Conservation (phyloP, 768 basidiomycete species). For the Tulasnella calospora region DNA sequence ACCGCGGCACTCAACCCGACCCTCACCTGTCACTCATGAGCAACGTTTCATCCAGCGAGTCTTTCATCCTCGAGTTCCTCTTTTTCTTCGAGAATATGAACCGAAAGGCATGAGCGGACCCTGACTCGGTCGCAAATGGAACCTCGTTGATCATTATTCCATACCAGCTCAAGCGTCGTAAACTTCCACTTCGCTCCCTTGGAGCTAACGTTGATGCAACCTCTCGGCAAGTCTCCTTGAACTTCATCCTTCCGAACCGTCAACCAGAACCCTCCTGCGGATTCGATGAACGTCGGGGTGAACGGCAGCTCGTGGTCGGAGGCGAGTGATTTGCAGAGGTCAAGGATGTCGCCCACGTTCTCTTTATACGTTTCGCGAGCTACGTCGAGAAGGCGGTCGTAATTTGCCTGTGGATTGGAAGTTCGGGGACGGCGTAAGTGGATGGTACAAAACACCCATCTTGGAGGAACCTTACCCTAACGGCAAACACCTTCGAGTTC, state of each 20-base stretch:
- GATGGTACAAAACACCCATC: not conserved
- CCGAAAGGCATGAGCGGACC: no score
- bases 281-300: constrained; percentile 59
- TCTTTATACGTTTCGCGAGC: constrained; percentile 94
- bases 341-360: constrained; percentile 81
- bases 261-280: constrained; percentile 65
- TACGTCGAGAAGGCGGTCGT: constrained; percentile 82
- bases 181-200: constrained; percentile 71
- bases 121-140: no score
- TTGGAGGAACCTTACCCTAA: constrained; percentile 50
- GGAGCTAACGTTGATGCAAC: constrained; percentile 61
- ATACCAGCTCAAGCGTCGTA: constrained; percentile 77
- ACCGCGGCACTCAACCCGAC: not conserved
- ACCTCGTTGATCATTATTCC: no score
- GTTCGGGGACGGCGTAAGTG: no score
- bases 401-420: constrained; percentile 53
- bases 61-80: constrained; percentile 82
- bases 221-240: constrained; percentile 56
- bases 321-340: constrained; percentile 54
- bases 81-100: constrained; percentile 55
- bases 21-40: constrained; percentile 72
- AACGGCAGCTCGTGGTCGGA: constrained; percentile 63
- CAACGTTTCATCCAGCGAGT: constrained; percentile 84
- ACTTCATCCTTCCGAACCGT: constrained; percentile 62
- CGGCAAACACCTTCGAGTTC: constrained; percentile 83